A percentile compares a stretch with the other conserved stretches of the same genome.
Conservation (phyloP, 1,284 basidiomycete genomes). For the Apiotrichum sp. region DNA sequence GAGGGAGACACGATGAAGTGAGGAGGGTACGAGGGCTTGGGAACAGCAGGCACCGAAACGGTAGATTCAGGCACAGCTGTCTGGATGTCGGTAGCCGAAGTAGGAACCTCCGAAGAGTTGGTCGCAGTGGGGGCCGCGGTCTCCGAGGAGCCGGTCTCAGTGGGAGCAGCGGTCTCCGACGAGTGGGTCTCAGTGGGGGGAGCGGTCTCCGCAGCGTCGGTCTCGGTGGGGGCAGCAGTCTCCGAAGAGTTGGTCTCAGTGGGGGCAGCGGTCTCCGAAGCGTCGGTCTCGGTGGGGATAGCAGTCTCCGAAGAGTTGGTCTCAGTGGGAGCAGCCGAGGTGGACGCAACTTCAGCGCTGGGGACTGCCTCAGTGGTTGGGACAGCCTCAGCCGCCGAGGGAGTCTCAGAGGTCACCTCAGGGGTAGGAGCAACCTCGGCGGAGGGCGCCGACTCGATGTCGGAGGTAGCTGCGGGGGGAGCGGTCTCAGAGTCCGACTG, state of each 20-base stretch:
- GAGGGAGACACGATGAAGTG: not conserved
- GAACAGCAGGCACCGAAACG: not conserved
- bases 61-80: not conserved
- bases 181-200: too few relatives aligned
- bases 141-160: not conserved
- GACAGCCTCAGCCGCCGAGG: not conserved
- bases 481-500: not conserved
- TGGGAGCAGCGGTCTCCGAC: too few relatives aligned
- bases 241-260: not conserved
- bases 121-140: too few relatives aligned
- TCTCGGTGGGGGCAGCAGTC: not conserved
- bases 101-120: not conserved
- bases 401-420: not conserved
- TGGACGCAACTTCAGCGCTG: not conserved
- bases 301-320: not conserved
- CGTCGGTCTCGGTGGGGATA: not conserved
- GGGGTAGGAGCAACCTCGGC: not conserved
- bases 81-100: too few relatives aligned
- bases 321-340: not conserved
- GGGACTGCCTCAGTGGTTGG: not conserved
- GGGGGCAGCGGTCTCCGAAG: not conserved
- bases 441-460: not conserved
- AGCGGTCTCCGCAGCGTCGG: not conserved
- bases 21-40: conserved; percentile 3
- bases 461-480: not conserved